phyloP scores from a whole-genome alignment of 106 monocot genomes.

The Dendrobium nobile region DNA sequence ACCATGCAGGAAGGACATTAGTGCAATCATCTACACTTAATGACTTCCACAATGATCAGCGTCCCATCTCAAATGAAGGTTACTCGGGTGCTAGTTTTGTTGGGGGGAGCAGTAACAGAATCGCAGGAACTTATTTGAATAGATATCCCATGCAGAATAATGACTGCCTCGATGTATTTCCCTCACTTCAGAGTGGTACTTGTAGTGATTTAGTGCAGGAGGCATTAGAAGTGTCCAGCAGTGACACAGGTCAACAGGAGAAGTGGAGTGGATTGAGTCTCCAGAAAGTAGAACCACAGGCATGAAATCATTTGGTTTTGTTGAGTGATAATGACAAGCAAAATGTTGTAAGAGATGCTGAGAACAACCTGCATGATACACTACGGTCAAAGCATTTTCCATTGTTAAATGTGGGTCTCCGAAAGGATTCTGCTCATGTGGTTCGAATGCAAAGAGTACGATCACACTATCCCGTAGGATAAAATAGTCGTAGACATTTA shows the following conservation, averaged over 20 bases:
- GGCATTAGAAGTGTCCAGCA: constrained; percentile 71
- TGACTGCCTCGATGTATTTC: constrained; percentile 37
- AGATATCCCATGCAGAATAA: constrained; percentile 33
- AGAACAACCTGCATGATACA: constrained; percentile 24
- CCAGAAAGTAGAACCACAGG: constrained; percentile 39
- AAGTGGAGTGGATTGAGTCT: constrained; percentile 72
- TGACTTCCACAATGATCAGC: constrained; percentile 33
- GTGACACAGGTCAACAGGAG: constrained; percentile 70
- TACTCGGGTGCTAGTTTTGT: constrained; percentile 18
- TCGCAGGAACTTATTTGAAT: constrained; percentile 20
- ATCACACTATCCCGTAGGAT: too few species aligned
- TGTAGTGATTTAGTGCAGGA: constrained; percentile 99
- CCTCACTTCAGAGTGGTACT: constrained; percentile 77
- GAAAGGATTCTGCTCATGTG: too few species aligned
- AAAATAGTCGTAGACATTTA: too few species aligned
- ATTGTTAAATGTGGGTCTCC: constrained; percentile 30
- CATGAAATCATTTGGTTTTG: constrained; percentile 21
- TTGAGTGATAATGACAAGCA: constrained; percentile 25
- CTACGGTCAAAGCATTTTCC: constrained; percentile 34
- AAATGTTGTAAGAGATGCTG: constrained; percentile 17
- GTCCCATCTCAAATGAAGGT: constrained; percentile 15
- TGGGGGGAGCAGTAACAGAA: constrained; percentile 16
- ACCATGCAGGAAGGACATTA: constrained; percentile 16
- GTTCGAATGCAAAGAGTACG: too few species aligned
- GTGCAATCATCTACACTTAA: constrained; percentile 24